Percentiles rank a stretch among this genome's conserved stretches.
phyloP scores from a whole-genome alignment of 371 early-diverging fungal genomes.

The Mucor irregularis region DNA sequence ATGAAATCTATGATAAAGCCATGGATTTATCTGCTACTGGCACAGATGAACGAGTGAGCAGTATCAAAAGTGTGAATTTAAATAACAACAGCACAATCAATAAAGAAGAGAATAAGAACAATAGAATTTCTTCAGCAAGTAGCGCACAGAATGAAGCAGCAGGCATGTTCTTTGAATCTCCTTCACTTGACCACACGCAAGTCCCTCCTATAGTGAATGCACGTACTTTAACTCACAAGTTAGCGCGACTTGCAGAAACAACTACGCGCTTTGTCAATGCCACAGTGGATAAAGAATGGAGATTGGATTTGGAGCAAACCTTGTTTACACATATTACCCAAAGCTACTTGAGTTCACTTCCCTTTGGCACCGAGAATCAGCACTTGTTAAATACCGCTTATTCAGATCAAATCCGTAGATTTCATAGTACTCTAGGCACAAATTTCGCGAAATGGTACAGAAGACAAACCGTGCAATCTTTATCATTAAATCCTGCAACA shows the following conservation, averaged over 20 bases:
- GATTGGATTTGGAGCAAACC: conserved; percentile 30
- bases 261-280: conserved; percentile 33
- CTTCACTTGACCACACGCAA: neutral
- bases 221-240: conserved; percentile 38
- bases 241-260: conserved; percentile 37
- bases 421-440: conserved; percentile 45
- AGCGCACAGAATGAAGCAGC: too few relatives aligned
- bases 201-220: conserved; percentile 30
- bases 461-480: conserved; percentile 49
- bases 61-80: too few relatives aligned
- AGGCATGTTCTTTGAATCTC: neutral
- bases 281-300: conserved; percentile 15
- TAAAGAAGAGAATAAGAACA: neutral
- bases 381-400: conserved; percentile 49
- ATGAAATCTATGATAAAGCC: conserved; percentile 37
- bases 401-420: conserved; percentile 48
- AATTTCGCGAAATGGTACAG: conserved; percentile 56
- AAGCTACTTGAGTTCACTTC: conserved; percentile 37
- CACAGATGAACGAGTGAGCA: conserved; percentile 12
- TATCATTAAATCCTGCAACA: conserved; percentile 49
- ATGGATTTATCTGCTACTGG: conserved; percentile 24
- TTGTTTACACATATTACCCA: conserved; percentile 37
- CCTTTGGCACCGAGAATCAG: conserved; percentile 55
- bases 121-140: too few relatives aligned
- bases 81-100: neutral